Base-by-base conservation (phyloP, 306 rosid genomes). In the Phaseolus lunatus region DNA sequence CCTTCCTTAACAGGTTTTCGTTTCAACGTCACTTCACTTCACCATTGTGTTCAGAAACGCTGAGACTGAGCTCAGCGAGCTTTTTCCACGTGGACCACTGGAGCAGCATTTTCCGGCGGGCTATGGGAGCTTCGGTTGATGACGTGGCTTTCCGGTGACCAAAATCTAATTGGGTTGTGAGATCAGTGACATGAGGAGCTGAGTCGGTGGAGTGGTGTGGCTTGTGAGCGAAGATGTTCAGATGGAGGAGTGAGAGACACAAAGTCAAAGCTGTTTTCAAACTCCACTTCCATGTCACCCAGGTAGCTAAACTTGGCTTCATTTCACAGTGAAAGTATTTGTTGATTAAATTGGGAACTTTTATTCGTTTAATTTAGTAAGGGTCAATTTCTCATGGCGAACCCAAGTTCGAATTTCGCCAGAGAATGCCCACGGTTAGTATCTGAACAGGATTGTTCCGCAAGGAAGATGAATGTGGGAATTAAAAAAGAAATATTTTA, bases 231-330 rank as follows among this genome's bases (percentile, higher is more conserved):
- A 82, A 72, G 45, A 96, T 96, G 99, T 96, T 96, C 81, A 87
- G 90, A 89, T 96, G 99, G 99, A 93, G 94, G 85, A 85, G 87
- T 81, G 98, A 96, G 63, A 96, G 78, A 90, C 89, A 87, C 82
- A 96, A 41, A 73, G 81, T 92, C 93, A 96, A 89, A 70, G 86
- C 87, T 67, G 90, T 86, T 70, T 96, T 91, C 90, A 92, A 91
- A 68, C 89, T 96, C 80, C 97, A 92, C 24, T 93, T 96, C 75
- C 84, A 85, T 85, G 90, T 84, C 76, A 92, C 94, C 77, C 94
- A 96, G 97, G 99, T 92, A 52, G 48, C 20, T 71, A 18, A 35
- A 26, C 18, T 31, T 45, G 1, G 9, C 13, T 44, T n/a, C 67
- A 45, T 18, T 14, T 58, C 49, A 15, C 29, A 0, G 18, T 43